These are phyloP conservation scores for Gryganskiella cystojenkinii DNA, from an alignment of 192 early-diverging fungal genomes.

Conservation along the genomic window DNA sequence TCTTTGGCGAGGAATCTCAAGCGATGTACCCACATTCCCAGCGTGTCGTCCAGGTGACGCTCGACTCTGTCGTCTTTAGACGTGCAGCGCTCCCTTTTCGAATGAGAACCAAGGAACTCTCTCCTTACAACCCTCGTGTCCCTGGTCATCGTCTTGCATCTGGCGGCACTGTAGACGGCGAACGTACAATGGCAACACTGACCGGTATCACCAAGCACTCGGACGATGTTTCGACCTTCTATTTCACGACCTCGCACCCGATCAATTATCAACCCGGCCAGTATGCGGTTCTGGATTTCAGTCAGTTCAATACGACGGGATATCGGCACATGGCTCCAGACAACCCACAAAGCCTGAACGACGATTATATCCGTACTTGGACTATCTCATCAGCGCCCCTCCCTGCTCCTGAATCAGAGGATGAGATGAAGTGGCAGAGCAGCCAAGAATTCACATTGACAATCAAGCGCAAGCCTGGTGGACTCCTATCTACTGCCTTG, in stretches of 20 bases:
- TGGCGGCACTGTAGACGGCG: neutral
- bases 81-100: constrained; percentile 15
- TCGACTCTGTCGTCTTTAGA: constrained; percentile 14
- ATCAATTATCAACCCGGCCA: constrained; percentile 30
- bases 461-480: constrained; percentile 38
- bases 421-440: neutral
- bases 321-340: constrained; percentile 41
- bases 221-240: constrained; percentile 16
- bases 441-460: constrained; percentile 18
- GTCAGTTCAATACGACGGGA: constrained; percentile 20
- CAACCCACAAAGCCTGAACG: constrained; percentile 39
- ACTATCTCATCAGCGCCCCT: constrained; percentile 32
- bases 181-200: constrained; percentile 4
- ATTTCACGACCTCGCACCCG: constrained; percentile 6
- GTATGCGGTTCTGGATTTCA: constrained; percentile 43
- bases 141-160: constrained; percentile 1
- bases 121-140: constrained; percentile 33
- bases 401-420: neutral
- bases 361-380: constrained; percentile 49
- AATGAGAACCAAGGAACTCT: constrained; percentile 30
- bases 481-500: constrained; percentile 23
- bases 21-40: constrained; percentile 29
- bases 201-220: constrained; percentile 19
- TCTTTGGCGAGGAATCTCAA: constrained; percentile 26
- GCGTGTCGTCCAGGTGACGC: constrained; percentile 13